Conservation (phyloP, 2,329 filamentous ascomycete species). For the Didymosphaeria variabile region DNA sequence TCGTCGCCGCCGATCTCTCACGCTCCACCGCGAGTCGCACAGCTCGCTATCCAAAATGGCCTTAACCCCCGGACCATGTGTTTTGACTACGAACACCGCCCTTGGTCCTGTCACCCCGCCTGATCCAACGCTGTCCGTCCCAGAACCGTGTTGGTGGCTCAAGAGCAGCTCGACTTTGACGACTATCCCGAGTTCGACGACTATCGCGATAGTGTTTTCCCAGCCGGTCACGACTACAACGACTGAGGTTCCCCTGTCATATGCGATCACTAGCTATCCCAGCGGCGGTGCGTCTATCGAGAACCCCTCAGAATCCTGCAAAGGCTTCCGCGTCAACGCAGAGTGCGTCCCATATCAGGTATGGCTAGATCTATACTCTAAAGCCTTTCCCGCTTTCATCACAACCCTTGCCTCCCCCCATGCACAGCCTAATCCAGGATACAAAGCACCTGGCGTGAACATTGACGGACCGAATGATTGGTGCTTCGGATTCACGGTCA, state of each 20-base stretch:
- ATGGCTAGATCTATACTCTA: constrained; percentile 3
- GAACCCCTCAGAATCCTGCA: neutral
- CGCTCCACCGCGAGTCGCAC: neutral
- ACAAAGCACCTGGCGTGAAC: neutral
- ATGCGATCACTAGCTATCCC: too few relatives aligned
- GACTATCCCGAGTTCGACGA: too few relatives aligned
- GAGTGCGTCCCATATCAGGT: neutral
- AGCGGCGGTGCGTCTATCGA: too few relatives aligned
- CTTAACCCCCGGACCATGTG: neutral
- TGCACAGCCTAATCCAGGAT: neutral
- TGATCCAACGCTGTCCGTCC: neutral
- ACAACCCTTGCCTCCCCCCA: neutral
- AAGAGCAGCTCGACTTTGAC: too few relatives aligned
- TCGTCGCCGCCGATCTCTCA: neutral
- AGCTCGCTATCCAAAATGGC: neutral
- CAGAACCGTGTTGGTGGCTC: neutral
- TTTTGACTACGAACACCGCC: too few relatives aligned
- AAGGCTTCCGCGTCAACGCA: neutral
- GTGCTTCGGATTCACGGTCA: neutral
- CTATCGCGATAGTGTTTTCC: too few relatives aligned
- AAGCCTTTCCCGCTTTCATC: neutral
- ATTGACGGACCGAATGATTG: neutral
- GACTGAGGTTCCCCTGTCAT: too few relatives aligned
- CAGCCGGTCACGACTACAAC: too few relatives aligned
- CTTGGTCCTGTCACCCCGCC: neutral